These are phyloP conservation scores for Botrytis paeoniae DNA, from an alignment of 2,329 filamentous ascomycete species.

Conservation along the genomic window DNA sequence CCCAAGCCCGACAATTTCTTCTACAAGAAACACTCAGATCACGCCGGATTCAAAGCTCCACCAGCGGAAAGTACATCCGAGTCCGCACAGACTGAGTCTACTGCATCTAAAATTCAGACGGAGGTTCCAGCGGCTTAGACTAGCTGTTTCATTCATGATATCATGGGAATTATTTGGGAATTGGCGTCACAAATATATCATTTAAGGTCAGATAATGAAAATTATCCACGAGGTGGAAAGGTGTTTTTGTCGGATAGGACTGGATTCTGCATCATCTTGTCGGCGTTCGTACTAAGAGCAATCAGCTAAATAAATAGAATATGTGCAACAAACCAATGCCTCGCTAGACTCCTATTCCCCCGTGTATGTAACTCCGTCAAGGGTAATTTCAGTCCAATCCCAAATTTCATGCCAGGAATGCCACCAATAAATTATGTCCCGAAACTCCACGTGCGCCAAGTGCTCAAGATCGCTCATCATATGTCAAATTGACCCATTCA, in stretches of 20 bases:
- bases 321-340: slow-evolving; percentile 11
- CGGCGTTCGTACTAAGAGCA: slow-evolving; percentile 20
- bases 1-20: slow-evolving; percentile 71
- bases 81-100: slow-evolving; percentile 19
- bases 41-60: slow-evolving; percentile 73
- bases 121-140: slow-evolving; percentile 25
- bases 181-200: slow-evolving; percentile 11
- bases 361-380: background rate
- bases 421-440: background rate
- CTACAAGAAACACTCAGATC: slow-evolving; percentile 89
- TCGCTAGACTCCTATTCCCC: background rate
- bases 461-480: background rate
- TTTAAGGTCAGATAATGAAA: slow-evolving; percentile 10
- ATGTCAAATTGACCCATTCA: background rate
- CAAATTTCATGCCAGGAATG: slow-evolving; percentile 4
- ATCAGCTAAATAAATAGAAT: slow-evolving; percentile 15
- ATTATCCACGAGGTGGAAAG: slow-evolving; percentile 14
- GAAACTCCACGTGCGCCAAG: background rate
- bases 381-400: background rate
- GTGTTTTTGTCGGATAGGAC: slow-evolving; percentile 20
- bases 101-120: slow-evolving; percentile 25
- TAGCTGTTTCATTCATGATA: slow-evolving; percentile 15
- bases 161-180: slow-evolving; percentile 2
- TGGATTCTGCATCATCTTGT: slow-evolving; percentile 24
- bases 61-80: slow-evolving; percentile 23